Conservation (phyloP, 2,329 filamentous ascomycete species). For the Pyrenochaeta sp. region DNA sequence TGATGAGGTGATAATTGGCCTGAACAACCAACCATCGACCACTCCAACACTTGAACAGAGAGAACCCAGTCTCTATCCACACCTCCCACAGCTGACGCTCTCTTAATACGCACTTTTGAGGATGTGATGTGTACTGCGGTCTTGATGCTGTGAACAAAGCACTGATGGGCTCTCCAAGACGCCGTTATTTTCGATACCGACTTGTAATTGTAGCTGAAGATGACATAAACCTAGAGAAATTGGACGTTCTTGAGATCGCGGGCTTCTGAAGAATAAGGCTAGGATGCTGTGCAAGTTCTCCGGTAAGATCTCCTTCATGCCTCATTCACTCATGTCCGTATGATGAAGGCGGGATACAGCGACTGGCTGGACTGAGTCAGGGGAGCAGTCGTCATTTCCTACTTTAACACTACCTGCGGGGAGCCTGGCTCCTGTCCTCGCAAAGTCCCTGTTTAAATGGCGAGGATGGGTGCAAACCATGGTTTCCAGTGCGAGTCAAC, state of each 20-base stretch:
- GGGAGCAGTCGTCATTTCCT: not conserved
- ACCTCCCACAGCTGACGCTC: not conserved
- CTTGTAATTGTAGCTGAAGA: not conserved
- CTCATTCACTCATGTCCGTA: not conserved
- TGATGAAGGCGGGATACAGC: not conserved
- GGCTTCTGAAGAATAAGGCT: not conserved
- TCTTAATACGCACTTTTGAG: not conserved
- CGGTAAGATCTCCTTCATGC: not conserved
- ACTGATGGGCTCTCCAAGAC: not conserved
- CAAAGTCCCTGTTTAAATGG: not conserved
- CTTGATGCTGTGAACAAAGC: not conserved
- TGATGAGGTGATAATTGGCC: not conserved
- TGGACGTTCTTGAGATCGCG: not conserved
- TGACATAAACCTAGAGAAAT: not conserved
- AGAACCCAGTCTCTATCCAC: not conserved
- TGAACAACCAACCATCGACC: not conserved
- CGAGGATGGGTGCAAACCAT: not conserved
- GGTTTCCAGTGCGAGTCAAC: not conserved
- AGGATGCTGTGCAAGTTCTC: not conserved
- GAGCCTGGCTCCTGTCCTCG: too few relatives aligned
- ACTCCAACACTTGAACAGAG: not conserved
- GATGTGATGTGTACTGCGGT: not conserved
- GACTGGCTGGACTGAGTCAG: too few relatives aligned
- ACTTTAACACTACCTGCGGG: not conserved
- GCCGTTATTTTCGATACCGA: too few relatives aligned